Evolutionary conservation across 192 early-diverging fungal species (phyloP).

Genomic region (Allomyces arbusculus): DNA sequence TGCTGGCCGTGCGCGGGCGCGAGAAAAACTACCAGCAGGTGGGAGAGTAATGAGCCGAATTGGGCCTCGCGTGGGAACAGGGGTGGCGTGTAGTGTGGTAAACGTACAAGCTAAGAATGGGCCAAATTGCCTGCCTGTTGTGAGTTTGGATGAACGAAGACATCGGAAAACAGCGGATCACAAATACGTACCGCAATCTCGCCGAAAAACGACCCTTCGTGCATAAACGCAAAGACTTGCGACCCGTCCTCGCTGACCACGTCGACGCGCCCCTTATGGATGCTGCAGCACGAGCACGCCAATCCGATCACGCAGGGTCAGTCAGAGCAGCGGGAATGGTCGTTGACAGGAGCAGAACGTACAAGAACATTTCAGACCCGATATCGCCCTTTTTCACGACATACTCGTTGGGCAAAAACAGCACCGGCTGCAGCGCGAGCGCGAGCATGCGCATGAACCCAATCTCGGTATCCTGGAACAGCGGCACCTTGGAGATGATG

Average conservation of each 20-base stretch:
- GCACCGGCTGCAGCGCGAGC: not conserved
- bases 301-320: too few relatives aligned
- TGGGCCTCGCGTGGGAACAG: too few relatives aligned
- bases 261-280: not conserved
- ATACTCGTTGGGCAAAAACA: not conserved
- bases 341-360: too few relatives aligned
- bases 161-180: too few relatives aligned
- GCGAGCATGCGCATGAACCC: not conserved
- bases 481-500: not conserved
- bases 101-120: too few relatives aligned
- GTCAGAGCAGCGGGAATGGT: too few relatives aligned
- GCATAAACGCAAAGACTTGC: not conserved
- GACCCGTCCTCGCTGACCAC: not conserved
- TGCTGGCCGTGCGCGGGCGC: not conserved
- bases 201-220: not conserved
- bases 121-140: too few relatives aligned
- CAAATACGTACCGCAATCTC: not conserved
- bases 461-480: not conserved
- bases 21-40: not conserved
- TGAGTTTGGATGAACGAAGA: too few relatives aligned
- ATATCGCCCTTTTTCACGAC: not conserved
- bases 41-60: too few relatives aligned
- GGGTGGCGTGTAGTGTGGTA: too few relatives aligned
- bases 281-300: not conserved
- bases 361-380: not conserved